A percentile compares a stretch with the other conserved stretches of the same genome.
phyloP scores from a whole-genome alignment of 1,139 yeast genomes.

The Debaryomyces fabryi region DNA sequence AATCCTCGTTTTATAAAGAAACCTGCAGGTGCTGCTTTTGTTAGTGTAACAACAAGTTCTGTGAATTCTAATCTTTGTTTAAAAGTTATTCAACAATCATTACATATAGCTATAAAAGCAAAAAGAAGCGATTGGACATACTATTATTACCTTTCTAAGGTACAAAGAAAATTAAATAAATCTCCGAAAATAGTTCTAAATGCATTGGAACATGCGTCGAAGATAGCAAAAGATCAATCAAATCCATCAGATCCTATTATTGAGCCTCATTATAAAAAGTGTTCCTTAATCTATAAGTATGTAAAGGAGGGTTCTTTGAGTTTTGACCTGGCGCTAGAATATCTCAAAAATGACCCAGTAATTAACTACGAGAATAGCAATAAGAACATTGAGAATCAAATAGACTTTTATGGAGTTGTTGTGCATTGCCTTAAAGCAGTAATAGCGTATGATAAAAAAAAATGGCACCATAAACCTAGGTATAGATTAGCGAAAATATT shows the following conservation, averaged over 20 bases:
- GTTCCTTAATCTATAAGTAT: slow-evolving; percentile 62
- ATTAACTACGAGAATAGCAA: slow-evolving; percentile 17
- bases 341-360: slow-evolving; percentile 40
- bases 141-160: slow-evolving; percentile 61
- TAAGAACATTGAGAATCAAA: slow-evolving; percentile 22
- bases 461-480: slow-evolving; percentile 90
- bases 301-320: slow-evolving; percentile 40
- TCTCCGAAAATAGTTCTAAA: slow-evolving; percentile 36
- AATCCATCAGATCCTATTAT: slow-evolving; percentile 56
- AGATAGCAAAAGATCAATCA: slow-evolving; percentile 41
- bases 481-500: slow-evolving; percentile 70
- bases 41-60: slow-evolving; percentile 25
- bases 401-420: slow-evolving; percentile 28
- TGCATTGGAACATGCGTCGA: slow-evolving; percentile 44
- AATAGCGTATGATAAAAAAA: slow-evolving; percentile 68
- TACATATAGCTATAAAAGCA: slow-evolving; percentile 47
- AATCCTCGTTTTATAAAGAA: slow-evolving; percentile 38
- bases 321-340: slow-evolving; percentile 37
- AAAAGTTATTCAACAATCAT: slow-evolving; percentile 39
- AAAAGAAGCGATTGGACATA: slow-evolving; percentile 62
- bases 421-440: slow-evolving; percentile 38
- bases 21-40: slow-evolving; percentile 27
- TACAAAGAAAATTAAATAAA: slow-evolving; percentile 51
- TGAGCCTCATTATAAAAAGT: slow-evolving; percentile 74
- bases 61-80: slow-evolving; percentile 32